Evolutionary conservation across 2,329 filamentous ascomycete species (phyloP).

Genomic region (Pseudocercospora pini-densiflorae): DNA sequence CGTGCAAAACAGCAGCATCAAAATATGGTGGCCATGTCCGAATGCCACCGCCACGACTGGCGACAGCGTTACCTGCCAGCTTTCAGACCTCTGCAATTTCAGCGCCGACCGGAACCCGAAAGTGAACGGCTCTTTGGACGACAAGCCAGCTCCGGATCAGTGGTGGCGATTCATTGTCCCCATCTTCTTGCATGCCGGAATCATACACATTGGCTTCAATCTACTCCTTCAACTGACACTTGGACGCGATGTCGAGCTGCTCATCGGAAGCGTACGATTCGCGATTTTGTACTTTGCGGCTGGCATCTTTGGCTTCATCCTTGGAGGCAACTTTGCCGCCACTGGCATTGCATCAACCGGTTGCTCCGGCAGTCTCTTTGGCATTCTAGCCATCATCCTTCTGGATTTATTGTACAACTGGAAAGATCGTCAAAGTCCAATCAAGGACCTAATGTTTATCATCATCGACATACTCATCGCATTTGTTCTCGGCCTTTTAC

Average conservation of each 20-base stretch:
- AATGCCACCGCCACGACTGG: conserved; percentile 68
- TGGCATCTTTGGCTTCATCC: conserved; percentile 93
- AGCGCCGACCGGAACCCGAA: conserved; percentile 71
- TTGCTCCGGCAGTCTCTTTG: conserved; percentile 88
- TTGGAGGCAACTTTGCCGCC: conserved; percentile 91
- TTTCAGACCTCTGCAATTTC: conserved; percentile 85
- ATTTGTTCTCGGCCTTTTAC: conserved; percentile 88
- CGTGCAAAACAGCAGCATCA: conserved; percentile 56
- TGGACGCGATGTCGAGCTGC: conserved; percentile 87
- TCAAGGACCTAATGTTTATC: conserved; percentile 86
- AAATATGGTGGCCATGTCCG: conserved; percentile 76
- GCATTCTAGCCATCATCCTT: conserved; percentile 83
- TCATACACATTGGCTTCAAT: conserved; percentile 97
- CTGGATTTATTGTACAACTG: conserved; percentile 94
- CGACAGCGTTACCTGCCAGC: conserved; percentile 65
- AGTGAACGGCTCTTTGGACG: conserved; percentile 54
- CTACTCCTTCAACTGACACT: conserved; percentile 88
- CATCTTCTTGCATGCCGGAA: conserved; percentile 91
- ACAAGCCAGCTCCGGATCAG: conserved; percentile 75
- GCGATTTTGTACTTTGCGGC: conserved; percentile 86
- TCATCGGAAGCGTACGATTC: conserved; percentile 87
- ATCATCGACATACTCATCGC: conserved; percentile 83
- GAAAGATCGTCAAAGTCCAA: conserved; percentile 75
- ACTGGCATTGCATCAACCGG: conserved; percentile 80
- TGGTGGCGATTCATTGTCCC: conserved; percentile 97